Evolutionary conservation across 441 rosid genomes (phyloP).

Genomic region (Monsonia emarginata): DNA sequence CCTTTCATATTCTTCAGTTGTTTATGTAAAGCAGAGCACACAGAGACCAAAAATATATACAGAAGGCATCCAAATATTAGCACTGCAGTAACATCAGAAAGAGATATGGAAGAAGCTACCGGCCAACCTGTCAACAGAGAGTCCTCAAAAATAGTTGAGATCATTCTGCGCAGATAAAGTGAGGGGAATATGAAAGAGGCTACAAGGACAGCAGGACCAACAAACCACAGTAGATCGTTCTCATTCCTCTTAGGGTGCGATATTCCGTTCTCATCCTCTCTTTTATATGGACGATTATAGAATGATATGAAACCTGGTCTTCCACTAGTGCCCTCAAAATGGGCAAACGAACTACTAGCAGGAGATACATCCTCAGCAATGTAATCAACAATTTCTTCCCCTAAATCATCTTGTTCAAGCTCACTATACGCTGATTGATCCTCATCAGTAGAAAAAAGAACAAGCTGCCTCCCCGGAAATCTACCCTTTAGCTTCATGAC

Average conservation of each 20-base stretch:
- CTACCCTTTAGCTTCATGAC: conserved; percentile 26
- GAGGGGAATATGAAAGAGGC: conserved; percentile 85
- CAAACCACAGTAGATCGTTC: conserved; percentile 61
- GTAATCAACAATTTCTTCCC: conserved; percentile 24
- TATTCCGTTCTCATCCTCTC: conserved; percentile 23
- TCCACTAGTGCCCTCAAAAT: conserved; percentile 44
- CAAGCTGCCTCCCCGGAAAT: conserved; percentile 27
- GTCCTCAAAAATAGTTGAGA: conserved; percentile 77
- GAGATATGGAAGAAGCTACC: neutral
- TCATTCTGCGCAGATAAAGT: conserved; percentile 58
- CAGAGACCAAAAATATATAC: neutral
- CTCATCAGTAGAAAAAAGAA: conserved; percentile 31
- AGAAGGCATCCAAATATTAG: neutral
- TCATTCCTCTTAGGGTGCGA: conserved; percentile 29
- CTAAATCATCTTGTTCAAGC: conserved; percentile 24
- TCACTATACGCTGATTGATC: conserved; percentile 36
- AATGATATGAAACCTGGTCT: conserved; percentile 76
- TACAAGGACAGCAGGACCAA: conserved; percentile 84
- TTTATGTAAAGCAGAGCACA: neutral
- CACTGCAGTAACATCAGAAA: neutral
- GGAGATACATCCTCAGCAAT: conserved; percentile 29
- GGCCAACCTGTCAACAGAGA: conserved; percentile 74
- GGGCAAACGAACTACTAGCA: conserved; percentile 27
- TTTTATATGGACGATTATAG: conserved; percentile 47
- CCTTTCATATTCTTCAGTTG: neutral